These are phyloP conservation scores for Talaromyces pinophilus DNA, from an alignment of 2,329 filamentous ascomycete genomes.

Conservation along the genomic window DNA sequence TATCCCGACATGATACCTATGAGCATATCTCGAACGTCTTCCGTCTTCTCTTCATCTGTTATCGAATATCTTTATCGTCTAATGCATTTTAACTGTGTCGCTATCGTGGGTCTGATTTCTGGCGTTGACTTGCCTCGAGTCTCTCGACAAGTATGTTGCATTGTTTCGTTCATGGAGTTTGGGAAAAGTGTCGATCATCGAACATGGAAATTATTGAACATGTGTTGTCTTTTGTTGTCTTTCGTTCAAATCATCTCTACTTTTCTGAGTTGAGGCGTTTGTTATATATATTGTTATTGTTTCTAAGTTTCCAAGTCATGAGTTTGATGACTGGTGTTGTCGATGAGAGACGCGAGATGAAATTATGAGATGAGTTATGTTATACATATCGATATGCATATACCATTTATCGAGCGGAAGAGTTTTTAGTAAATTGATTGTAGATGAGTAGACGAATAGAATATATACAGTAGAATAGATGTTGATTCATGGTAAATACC, in stretches of 20 bases:
- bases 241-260: conserved; percentile 24
- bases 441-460: neutral
- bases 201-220: neutral
- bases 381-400: conserved; percentile 16
- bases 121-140: conserved; percentile 10
- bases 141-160: conserved; percentile 21
- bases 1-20: conserved; percentile 18
- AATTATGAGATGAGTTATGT: conserved; percentile 22
- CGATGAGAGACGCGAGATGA: conserved; percentile 17
- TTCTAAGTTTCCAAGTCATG: neutral
- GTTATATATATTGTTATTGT: conserved; percentile 18
- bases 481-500: neutral
- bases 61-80: conserved; percentile 20
- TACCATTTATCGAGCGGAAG: neutral
- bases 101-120: conserved; percentile 6
- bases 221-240: conserved; percentile 8
- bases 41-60: conserved; percentile 7
- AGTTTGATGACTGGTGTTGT: conserved; percentile 9
- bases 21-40: conserved; percentile 6
- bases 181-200: conserved; percentile 22
- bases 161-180: conserved; percentile 21
- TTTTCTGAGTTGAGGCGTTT: conserved; percentile 27
- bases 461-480: neutral
- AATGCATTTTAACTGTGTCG: conserved; percentile 20
- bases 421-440: neutral